A percentile compares a stretch with the other conserved stretches of the same genome.
These are phyloP conservation scores for Chenopodium quinoa DNA, from an alignment of 148 eudicot genomes.

Conservation along the genomic window DNA sequence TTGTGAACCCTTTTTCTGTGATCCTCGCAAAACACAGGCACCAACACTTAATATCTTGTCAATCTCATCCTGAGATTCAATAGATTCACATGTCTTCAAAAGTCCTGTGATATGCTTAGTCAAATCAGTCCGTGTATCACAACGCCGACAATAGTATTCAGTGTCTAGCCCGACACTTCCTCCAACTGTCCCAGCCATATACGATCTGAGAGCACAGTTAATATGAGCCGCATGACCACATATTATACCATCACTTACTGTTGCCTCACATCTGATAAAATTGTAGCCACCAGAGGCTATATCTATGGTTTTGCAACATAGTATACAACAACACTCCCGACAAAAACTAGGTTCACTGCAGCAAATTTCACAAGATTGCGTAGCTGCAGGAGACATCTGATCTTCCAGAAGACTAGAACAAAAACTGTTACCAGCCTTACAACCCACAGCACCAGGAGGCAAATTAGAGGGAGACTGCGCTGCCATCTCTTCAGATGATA, in stretches of 20 bases:
- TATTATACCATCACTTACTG: conserved; percentile 35
- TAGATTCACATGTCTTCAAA: conserved; percentile 52
- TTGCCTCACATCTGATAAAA: conserved; percentile 70
- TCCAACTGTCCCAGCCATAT: conserved; percentile 92
- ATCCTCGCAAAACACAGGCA: conserved; percentile 54
- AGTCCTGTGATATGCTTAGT: conserved; percentile 53
- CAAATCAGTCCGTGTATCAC: conserved; percentile 79
- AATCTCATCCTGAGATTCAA: conserved; percentile 44
- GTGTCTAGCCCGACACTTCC: conserved; percentile 82
- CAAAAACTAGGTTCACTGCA: conserved; percentile 78
- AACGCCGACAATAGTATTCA: conserved; percentile 84
- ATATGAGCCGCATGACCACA: conserved; percentile 87
- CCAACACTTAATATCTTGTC: conserved; percentile 56
- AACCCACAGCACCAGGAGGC: conserved; percentile 35
- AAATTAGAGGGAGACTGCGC: conserved; percentile 39
- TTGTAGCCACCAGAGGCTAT: conserved; percentile 51
- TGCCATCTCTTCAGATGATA: conserved; percentile 38
- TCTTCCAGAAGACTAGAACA: conserved; percentile 61
- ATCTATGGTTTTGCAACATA: conserved; percentile 52
- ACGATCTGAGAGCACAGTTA: conserved; percentile 70
- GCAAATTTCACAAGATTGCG: conserved; percentile 72
- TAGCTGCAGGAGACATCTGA: conserved; percentile 28
- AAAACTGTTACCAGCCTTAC: conserved; percentile 69
- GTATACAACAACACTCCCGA: conserved; percentile 84
- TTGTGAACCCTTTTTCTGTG: conserved; percentile 53